A percentile compares a stretch with the other conserved stretches of the same genome.
Evolutionary conservation across 129 eudicot genomes (phyloP).

Genomic region (Calendula officinalis): DNA sequence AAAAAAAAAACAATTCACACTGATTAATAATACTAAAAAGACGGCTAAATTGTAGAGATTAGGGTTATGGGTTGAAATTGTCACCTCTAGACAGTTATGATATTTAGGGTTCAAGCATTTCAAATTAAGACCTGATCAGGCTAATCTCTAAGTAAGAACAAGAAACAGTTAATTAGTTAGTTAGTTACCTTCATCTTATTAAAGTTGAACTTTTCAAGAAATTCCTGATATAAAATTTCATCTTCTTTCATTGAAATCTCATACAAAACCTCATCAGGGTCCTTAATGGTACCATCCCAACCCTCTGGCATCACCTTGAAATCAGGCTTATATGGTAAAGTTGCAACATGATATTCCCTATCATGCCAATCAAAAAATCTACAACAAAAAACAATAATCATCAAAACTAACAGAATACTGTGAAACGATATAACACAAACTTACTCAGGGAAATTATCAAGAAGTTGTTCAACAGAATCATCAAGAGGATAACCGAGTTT

Average conservation of each 20-base stretch:
- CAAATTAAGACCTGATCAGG: no score
- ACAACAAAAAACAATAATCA: slow-evolving; percentile 22
- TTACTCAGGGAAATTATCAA: slow-evolving; percentile 83
- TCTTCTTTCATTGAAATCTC: slow-evolving; percentile 97
- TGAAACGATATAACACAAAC: background rate
- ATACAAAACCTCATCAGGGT: slow-evolving; percentile 93
- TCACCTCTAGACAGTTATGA: no score
- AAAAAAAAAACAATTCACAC: no score
- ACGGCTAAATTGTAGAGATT: no score
- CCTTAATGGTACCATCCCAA: slow-evolving; percentile 94
- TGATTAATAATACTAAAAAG: no score
- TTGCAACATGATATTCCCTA: slow-evolving; percentile 88
- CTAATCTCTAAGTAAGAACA: no score
- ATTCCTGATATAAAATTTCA: slow-evolving; percentile 76
- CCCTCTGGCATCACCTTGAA: slow-evolving; percentile 99
- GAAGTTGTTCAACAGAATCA: slow-evolving; percentile 78
- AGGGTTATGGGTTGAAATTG: no score
- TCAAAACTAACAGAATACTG: background rate
- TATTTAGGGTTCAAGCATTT: no score
- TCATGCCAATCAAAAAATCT: slow-evolving; percentile 80
- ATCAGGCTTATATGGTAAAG: slow-evolving; percentile 85
- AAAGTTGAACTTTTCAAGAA: slow-evolving; percentile 74
- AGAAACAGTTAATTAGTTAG: background rate
- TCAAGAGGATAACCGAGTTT: slow-evolving; percentile 73
- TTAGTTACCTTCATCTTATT: slow-evolving; percentile 76